Percentiles rank a stretch among this genome's conserved stretches.
Conservation (phyloP, 768 basidiomycete species). For the Russula brevipes region DNA sequence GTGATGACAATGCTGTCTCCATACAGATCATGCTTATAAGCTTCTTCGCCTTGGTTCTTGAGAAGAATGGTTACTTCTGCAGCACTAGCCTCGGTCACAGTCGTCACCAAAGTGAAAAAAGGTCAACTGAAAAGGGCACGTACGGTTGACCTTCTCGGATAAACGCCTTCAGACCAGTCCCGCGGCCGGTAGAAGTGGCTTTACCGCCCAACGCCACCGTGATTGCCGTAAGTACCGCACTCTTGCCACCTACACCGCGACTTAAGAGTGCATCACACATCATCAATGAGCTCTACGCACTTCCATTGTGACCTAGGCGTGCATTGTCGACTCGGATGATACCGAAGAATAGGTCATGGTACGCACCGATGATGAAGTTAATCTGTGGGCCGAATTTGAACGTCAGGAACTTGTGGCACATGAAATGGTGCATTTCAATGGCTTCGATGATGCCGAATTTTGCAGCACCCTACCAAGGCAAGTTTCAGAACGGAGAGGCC, state of each 20-base stretch:
- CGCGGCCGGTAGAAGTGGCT: slow-evolving; percentile 86
- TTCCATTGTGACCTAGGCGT: slow-evolving; percentile 79
- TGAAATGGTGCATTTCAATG: slow-evolving; percentile 88
- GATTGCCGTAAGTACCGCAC: slow-evolving; percentile 88
- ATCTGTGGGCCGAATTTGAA: slow-evolving; percentile 90
- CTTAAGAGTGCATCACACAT: slow-evolving; percentile 5
- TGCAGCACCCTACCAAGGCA: slow-evolving; percentile 55
- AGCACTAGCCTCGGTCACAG: slow-evolving; percentile 37
- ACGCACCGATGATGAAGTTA: slow-evolving; percentile 90
- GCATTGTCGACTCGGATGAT: background rate
- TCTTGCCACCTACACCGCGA: slow-evolving; percentile 72
- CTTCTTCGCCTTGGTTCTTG: slow-evolving; percentile 89
- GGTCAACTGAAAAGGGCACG: slow-evolving; percentile 28
- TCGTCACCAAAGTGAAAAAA: slow-evolving; percentile 1
- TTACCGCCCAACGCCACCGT: slow-evolving; percentile 93
- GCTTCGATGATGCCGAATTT: slow-evolving; percentile 85
- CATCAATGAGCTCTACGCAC: slow-evolving; percentile 44
- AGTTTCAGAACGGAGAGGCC: background rate
- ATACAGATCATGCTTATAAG: slow-evolving; percentile 80
- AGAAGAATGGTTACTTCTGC: slow-evolving; percentile 75
- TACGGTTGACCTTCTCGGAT: slow-evolving; percentile 80
- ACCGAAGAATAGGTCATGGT: background rate
- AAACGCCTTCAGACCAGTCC: slow-evolving; percentile 75
- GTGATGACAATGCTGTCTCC: slow-evolving; percentile 82
- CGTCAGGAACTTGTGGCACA: slow-evolving; percentile 85